phyloP scores from a whole-genome alignment of 2,329 filamentous ascomycete genomes.

The Nigrospora osmanthi region DNA sequence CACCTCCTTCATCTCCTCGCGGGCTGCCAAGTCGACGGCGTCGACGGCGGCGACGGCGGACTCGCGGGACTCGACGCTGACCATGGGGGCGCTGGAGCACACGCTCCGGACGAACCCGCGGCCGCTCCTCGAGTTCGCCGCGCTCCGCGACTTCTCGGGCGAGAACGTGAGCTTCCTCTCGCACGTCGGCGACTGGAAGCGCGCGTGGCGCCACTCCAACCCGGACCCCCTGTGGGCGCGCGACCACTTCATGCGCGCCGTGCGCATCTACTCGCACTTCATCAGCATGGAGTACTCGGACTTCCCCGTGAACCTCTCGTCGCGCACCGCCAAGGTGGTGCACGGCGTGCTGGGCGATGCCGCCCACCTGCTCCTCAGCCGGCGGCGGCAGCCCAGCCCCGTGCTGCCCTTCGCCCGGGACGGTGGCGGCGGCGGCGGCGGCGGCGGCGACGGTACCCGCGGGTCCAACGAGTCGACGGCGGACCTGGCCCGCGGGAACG shows the following conservation, averaged over 20 bases:
- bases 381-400: constrained; percentile 3
- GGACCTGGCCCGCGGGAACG: neutral
- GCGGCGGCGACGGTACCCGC: neutral
- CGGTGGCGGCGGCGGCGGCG: too few relatives aligned
- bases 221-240: neutral
- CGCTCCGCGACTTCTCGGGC: constrained; percentile 46
- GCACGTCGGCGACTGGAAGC: constrained; percentile 37
- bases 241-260: constrained; percentile 9
- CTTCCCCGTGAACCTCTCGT: constrained; percentile 12
- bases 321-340: constrained; percentile 9
- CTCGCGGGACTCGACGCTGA: constrained; percentile 8
- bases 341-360: constrained; percentile 10
- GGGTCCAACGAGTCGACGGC: neutral
- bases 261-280: constrained; percentile 16
- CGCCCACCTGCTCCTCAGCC: constrained; percentile 8
- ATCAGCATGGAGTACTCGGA: constrained; percentile 21
- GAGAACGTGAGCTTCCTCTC: constrained; percentile 51
- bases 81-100: constrained; percentile 36
- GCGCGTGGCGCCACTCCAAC: constrained; percentile 3
- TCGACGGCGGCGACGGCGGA: neutral
- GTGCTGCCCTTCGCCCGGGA: constrained; percentile 8
- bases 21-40: constrained; percentile 6
- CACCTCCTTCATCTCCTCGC: constrained; percentile 5
- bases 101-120: constrained; percentile 35
- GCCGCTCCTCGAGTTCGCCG: constrained; percentile 43